A percentile compares a stretch with the other conserved stretches of the same genome.
Evolutionary conservation across 1,284 basidiomycete genomes (phyloP).

Genomic region (Melampsora larici-populina): DNA sequence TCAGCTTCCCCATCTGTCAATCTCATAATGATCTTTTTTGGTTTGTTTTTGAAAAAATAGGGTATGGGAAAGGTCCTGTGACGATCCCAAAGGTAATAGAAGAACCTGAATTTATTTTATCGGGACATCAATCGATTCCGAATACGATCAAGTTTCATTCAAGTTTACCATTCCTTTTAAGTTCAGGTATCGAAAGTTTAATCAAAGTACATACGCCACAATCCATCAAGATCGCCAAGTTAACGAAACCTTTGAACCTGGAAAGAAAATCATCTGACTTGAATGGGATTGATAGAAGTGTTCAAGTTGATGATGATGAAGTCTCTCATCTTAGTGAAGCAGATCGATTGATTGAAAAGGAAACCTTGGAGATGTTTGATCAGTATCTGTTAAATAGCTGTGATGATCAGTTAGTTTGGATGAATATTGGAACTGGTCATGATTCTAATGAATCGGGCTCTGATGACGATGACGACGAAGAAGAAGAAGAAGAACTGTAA

Average conservation of each 20-base stretch:
- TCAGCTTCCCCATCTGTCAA: not conserved
- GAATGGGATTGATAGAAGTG: not conserved
- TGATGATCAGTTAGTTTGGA: not conserved
- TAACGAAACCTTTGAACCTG: not conserved
- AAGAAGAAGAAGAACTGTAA: not conserved
- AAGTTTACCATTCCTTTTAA: slow-evolving; percentile 13
- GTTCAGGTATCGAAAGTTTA: slow-evolving; percentile 30
- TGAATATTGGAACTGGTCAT: not conserved
- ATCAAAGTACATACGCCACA: slow-evolving; percentile 12
- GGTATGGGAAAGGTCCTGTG: slow-evolving; percentile 12
- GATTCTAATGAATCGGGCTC: not conserved
- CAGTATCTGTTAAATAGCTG: not conserved
- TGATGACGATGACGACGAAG: not conserved
- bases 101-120: slow-evolving; percentile 5
- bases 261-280: not conserved
- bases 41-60: not conserved
- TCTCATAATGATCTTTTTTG: not conserved
- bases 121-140: slow-evolving; percentile 29
- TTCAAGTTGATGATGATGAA: slow-evolving; percentile 12
- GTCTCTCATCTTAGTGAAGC: not conserved
- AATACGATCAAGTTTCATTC: slow-evolving; percentile 30
- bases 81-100: slow-evolving; percentile 8
- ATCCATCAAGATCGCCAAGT: not conserved
- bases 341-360: not conserved
- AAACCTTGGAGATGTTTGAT: slow-evolving; percentile 33